A percentile compares a stretch with the other conserved stretches of the same genome.
Conservation (phyloP, 352 stramenopile species). For the Plasmopara muralis region DNA sequence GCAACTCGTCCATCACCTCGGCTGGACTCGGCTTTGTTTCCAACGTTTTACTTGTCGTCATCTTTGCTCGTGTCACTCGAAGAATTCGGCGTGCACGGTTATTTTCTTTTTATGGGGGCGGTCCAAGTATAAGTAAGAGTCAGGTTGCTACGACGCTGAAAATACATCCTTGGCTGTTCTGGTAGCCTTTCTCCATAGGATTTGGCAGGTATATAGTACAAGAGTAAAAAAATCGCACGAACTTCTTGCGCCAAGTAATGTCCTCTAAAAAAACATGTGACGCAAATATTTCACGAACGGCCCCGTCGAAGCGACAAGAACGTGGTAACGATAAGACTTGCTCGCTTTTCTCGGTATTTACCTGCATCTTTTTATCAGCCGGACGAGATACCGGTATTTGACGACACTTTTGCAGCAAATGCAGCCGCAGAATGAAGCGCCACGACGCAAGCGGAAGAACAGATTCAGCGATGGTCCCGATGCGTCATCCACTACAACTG, state of each 20-base stretch:
- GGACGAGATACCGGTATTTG: slow-evolving; percentile 1
- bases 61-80: background rate
- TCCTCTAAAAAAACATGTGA: no score
- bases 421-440: slow-evolving; percentile 22
- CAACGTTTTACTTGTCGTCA: slow-evolving; percentile 22
- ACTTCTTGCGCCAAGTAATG: no score
- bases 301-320: no score
- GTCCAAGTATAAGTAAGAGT: background rate
- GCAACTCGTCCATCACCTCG: slow-evolving; percentile 94
- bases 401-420: background rate
- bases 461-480: slow-evolving; percentile 67
- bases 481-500: slow-evolving; percentile 11
- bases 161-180: slow-evolving; percentile 1
- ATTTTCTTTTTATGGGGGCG: slow-evolving; percentile 26
- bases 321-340: no score
- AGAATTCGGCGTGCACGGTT: slow-evolving; percentile 17
- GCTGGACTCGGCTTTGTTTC: slow-evolving; percentile 56
- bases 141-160: slow-evolving; percentile 3
- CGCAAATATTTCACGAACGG: no score
- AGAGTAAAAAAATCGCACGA: no score
- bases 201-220: no score
- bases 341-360: background rate
- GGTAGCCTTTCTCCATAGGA: no score
- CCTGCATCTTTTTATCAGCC: background rate
- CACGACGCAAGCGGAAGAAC: slow-evolving; percentile 73